These are phyloP conservation scores for Phytophthora niederhauseri DNA, from an alignment of 352 stramenopile genomes.

Conservation along the genomic window DNA sequence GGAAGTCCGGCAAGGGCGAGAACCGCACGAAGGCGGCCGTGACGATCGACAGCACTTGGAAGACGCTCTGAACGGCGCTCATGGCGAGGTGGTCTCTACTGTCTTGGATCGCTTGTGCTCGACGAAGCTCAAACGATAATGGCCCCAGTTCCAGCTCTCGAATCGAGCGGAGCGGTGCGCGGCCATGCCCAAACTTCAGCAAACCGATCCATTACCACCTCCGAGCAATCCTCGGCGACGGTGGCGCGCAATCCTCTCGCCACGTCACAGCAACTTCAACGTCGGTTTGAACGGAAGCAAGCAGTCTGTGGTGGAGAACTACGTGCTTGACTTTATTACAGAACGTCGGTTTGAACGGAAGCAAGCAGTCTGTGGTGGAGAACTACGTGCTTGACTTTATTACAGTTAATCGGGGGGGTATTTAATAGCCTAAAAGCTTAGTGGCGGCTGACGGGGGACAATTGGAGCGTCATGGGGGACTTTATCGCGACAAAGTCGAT, in stretches of 20 bases:
- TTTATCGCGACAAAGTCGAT: slow-evolving; percentile 25
- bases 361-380: not conserved
- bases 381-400: not conserved
- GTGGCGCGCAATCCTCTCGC: slow-evolving; percentile 3
- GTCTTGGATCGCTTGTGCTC: not conserved
- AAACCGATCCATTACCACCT: slow-evolving; percentile 4
- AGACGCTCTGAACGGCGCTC: slow-evolving; percentile 3
- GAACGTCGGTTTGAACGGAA: not conserved
- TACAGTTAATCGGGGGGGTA: not conserved
- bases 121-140: slow-evolving; percentile 7
- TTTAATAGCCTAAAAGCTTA: not conserved
- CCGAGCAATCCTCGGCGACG: not conserved
- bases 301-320: not conserved
- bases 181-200: not conserved
- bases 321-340: no score
- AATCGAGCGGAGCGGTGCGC: not conserved
- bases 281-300: not conserved
- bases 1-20: slow-evolving; percentile 56
- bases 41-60: slow-evolving; percentile 70
- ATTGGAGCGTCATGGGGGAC: slow-evolving; percentile 15
- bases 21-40: slow-evolving; percentile 74
- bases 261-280: not conserved
- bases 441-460: slow-evolving; percentile 1
- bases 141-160: not conserved
- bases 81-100: not conserved